Evolutionary conservation across 2,329 filamentous ascomycete genomes (phyloP), one percentile per base, ranked within the genome.

Genomic region (Pyricularia sp.): DNA sequence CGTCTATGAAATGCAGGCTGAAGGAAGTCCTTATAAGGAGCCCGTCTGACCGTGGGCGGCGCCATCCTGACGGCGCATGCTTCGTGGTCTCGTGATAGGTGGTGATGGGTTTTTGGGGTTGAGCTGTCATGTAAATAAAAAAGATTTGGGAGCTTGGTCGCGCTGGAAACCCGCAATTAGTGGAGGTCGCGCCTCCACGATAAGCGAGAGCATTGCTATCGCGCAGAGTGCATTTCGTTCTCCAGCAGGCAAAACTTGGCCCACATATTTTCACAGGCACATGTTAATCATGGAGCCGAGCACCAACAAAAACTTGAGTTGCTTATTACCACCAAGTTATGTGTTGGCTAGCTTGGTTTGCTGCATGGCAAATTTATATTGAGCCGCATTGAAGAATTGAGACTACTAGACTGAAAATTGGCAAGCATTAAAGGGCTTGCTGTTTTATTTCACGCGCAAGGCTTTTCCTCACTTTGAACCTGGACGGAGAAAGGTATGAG

Each of bases 1-100:
- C 92, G 86, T 71, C 90, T 84, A 76, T 97, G 93, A 68, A 97
- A 80, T 64, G 89, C 88, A 62, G 93, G 93, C 67, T 93, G 96
- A 70, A 97, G 79, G 75, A 96, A 96, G 78, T 96, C 91, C 80
- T 91, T 89, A 77, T 96, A 96, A 62, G 83, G 80, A 71, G 79
- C 78, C 72, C 75, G 83, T 81, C 80, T 85, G 78, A 78, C 81
- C 73, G 76, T 79, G 72, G 76, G 75, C 72, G 74, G 74, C 71
- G 82, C 78, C 82, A 85, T 85, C 62, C 73, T 78, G 71, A 75
- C 75, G 74, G 75, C 72, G 73, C 78, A 80, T 81, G 74, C 40
- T 30, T 33, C 49, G 53, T 28, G 31, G 40, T 22, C 26, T 53
- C 40, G 60, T 40, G 59, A 26, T 40, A 40, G 16, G 30, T 33